A percentile compares a stretch with the other conserved stretches of the same genome.
Evolutionary conservation across 2,329 filamentous ascomycete species (phyloP).

Genomic region (Microcera coccophila): DNA sequence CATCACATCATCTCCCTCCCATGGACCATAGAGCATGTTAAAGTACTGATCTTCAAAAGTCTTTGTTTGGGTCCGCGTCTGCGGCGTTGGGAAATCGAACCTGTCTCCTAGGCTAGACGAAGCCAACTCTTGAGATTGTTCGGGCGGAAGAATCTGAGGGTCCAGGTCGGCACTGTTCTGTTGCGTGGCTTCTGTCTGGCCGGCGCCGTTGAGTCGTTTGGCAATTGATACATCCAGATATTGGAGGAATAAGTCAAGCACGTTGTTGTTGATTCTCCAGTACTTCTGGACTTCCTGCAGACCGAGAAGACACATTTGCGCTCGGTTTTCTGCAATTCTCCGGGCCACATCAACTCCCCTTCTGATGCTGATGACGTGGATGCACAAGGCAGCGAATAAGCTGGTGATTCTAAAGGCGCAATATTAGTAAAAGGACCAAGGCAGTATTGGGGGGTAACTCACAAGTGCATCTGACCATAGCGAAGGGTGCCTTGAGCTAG

Average conservation of each 20-base stretch:
- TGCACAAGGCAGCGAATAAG: conserved; percentile 37
- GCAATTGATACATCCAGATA: conserved; percentile 38
- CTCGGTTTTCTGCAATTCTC: conserved; percentile 35
- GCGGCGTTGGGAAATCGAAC: conserved; percentile 10
- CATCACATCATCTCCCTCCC: conserved; percentile 35
- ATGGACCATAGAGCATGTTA: conserved; percentile 32
- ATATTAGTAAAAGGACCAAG: no score
- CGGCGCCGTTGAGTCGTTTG: conserved; percentile 28
- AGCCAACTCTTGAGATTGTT: neutral
- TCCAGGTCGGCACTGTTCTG: conserved; percentile 2
- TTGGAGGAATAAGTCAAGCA: conserved; percentile 36
- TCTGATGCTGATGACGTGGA: conserved; percentile 36
- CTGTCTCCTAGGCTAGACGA: conserved; percentile 3
- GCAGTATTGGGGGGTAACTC: conserved; percentile 5
- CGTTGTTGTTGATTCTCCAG: conserved; percentile 39
- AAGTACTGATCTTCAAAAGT: conserved; percentile 36
- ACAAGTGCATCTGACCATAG: conserved; percentile 39
- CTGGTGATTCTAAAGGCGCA: conserved; percentile 30
- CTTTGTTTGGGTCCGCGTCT: conserved; percentile 21
- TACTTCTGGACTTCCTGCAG: conserved; percentile 39
- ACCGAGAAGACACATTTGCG: conserved; percentile 36
- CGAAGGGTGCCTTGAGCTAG: conserved; percentile 31
- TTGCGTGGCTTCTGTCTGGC: conserved; percentile 8
- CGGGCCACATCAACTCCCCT: conserved; percentile 31
- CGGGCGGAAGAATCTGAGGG: neutral